phyloP scores from a whole-genome alignment of 768 basidiomycete species.

The Pleurotus tuber-regium region DNA sequence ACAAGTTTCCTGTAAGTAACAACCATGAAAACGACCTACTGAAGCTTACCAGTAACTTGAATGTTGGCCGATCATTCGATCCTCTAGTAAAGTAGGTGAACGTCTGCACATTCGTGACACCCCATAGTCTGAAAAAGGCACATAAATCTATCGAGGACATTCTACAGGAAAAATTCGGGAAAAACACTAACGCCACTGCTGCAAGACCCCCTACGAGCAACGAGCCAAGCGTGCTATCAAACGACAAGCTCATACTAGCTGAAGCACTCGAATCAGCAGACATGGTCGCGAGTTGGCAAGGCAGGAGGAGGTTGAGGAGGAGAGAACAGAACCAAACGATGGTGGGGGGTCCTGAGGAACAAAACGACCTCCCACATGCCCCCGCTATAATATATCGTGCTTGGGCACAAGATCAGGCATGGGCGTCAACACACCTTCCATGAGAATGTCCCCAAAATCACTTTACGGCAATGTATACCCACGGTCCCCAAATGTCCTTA shows the following conservation, averaged over 20 bases:
- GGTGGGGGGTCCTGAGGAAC: not conserved
- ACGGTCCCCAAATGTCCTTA: not conserved
- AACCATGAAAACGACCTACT: too few species aligned
- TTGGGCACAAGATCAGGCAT: slow-evolving; percentile 3
- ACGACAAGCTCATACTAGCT: slow-evolving; percentile 16
- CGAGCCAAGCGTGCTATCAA: slow-evolving; percentile 54
- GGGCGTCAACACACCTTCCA: not conserved
- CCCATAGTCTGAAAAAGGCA: slow-evolving; percentile 47
- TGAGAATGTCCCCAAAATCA: not conserved
- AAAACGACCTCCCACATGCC: not conserved
- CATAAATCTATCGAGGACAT: too few species aligned
- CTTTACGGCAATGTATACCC: not conserved
- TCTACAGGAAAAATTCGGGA: not conserved
- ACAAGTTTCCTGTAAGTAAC: too few species aligned
- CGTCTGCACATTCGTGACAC: slow-evolving; percentile 53
- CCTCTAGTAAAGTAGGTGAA: slow-evolving; percentile 46
- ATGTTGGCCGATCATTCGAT: slow-evolving; percentile 26
- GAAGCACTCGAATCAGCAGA: not conserved
- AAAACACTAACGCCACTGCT: slow-evolving; percentile 45
- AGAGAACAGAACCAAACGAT: not conserved
- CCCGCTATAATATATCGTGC: slow-evolving; percentile 4
- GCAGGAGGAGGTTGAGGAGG: not conserved
- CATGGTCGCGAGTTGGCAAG: not conserved
- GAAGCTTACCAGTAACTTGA: slow-evolving; percentile 37
- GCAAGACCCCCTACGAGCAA: slow-evolving; percentile 51